These are phyloP conservation scores for Pisolithus thermaeus DNA, from an alignment of 1,284 basidiomycete genomes.

Conservation along the genomic window DNA sequence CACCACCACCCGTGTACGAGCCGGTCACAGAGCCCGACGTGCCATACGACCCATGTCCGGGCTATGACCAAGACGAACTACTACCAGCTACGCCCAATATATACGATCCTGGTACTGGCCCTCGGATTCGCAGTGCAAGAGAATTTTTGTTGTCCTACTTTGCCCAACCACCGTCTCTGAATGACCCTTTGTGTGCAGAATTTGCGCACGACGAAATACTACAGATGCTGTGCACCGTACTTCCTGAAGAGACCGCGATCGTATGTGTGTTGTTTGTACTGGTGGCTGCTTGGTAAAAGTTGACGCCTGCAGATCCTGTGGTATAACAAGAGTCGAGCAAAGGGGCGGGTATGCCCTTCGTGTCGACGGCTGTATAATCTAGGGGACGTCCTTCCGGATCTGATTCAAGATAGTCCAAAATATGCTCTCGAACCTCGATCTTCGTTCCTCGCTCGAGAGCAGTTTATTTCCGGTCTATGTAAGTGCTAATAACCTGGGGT, in stretches of 20 bases:
- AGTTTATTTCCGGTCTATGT: slow-evolving; percentile 73
- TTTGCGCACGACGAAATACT: slow-evolving; percentile 68
- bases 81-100: slow-evolving; percentile 48
- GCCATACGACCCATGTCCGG: neutral
- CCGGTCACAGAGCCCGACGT: neutral
- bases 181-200: slow-evolving; percentile 62
- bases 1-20: slow-evolving; percentile 10
- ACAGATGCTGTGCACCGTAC: slow-evolving; percentile 60
- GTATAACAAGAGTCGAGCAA: slow-evolving; percentile 73
- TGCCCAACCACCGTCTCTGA: slow-evolving; percentile 53
- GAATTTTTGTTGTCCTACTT: slow-evolving; percentile 61
- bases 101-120: slow-evolving; percentile 69
- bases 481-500: slow-evolving; percentile 22
- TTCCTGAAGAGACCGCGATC: slow-evolving; percentile 66
- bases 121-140: slow-evolving; percentile 56
- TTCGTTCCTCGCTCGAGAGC: slow-evolving; percentile 51
- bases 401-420: slow-evolving; percentile 31
- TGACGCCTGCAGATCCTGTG: slow-evolving; percentile 56
- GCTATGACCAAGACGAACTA: slow-evolving; percentile 11
- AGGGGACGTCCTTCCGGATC: slow-evolving; percentile 55
- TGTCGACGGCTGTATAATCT: slow-evolving; percentile 66
- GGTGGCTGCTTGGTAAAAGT: neutral
- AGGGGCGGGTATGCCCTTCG: slow-evolving; percentile 66
- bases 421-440: slow-evolving; percentile 25
- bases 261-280: slow-evolving; percentile 34